Conservation (phyloP, 305 asterid genomes). For the Solanum aculeatissimum region DNA sequence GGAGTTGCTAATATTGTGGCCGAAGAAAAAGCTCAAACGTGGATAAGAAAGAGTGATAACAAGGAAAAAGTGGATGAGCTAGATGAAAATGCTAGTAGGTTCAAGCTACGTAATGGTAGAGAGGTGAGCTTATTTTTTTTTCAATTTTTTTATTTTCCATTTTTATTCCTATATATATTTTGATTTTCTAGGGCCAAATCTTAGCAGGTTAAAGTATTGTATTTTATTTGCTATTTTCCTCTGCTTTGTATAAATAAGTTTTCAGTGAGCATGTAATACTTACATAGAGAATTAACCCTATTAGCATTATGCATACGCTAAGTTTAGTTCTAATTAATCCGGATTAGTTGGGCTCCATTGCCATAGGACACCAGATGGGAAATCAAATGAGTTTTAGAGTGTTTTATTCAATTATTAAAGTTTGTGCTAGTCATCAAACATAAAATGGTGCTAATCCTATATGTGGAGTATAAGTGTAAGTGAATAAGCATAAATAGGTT, state of each 20-base stretch:
- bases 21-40: conserved; percentile 19
- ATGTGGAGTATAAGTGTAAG: neutral
- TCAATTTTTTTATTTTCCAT: neutral
- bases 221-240: neutral
- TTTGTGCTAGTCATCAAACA: neutral
- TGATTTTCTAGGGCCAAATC: neutral
- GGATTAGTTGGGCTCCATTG: neutral
- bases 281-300: neutral
- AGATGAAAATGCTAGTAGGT: conserved; percentile 29
- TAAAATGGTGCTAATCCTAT: neutral
- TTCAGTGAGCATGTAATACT: neutral
- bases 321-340: neutral
- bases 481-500: neutral
- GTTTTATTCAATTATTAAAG: neutral
- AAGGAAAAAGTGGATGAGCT: conserved; percentile 14
- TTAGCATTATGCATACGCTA: neutral
- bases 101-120: conserved; percentile 57
- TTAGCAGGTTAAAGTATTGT: neutral
- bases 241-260: neutral
- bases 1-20: conserved; percentile 18
- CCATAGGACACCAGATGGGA: neutral
- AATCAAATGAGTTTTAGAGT: neutral
- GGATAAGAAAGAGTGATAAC: conserved; percentile 11
- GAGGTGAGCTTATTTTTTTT: conserved; percentile 29
- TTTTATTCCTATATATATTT: neutral